A percentile compares a stretch with the other conserved stretches of the same genome.
Evolutionary conservation across 306 rosid genomes (phyloP).

Genomic region (Herpetospermum pedunculosum): DNA sequence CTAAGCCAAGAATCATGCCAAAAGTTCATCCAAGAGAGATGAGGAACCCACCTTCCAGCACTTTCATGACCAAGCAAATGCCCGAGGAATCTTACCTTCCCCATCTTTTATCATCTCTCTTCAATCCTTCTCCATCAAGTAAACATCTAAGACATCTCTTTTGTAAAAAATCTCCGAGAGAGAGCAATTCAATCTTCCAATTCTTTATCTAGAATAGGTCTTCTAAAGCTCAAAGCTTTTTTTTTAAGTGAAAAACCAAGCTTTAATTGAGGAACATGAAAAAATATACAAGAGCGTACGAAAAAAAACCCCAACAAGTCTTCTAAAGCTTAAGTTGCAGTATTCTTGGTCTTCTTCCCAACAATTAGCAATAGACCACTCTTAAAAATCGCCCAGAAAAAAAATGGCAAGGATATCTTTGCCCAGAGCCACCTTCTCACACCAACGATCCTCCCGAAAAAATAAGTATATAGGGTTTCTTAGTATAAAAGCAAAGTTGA

Average conservation of each 20-base stretch:
- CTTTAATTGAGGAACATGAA: no score
- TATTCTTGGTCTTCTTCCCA: neutral
- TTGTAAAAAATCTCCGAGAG: neutral
- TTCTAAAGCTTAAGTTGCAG: neutral
- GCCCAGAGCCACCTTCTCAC: neutral
- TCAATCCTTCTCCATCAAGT: no score
- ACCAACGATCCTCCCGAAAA: neutral
- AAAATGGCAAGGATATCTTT: neutral
- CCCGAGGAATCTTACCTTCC: neutral
- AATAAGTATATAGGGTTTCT: neutral
- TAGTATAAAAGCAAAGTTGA: neutral
- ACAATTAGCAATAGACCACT: neutral
- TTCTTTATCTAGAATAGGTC: neutral
- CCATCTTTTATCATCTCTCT: no score
- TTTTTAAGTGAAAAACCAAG: no score
- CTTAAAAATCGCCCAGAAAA: neutral
- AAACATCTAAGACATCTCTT: no score
- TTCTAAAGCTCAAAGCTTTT: no score
- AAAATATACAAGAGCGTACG: no score
- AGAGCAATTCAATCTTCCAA: neutral
- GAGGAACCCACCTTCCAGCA: neutral
- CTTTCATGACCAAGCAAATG: neutral
- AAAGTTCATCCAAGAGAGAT: neutral
- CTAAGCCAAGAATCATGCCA: no score
- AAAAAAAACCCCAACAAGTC: no score